phyloP scores from a whole-genome alignment of 495 filamentous ascomycete genomes.

The Aspergillus cavernicola region DNA sequence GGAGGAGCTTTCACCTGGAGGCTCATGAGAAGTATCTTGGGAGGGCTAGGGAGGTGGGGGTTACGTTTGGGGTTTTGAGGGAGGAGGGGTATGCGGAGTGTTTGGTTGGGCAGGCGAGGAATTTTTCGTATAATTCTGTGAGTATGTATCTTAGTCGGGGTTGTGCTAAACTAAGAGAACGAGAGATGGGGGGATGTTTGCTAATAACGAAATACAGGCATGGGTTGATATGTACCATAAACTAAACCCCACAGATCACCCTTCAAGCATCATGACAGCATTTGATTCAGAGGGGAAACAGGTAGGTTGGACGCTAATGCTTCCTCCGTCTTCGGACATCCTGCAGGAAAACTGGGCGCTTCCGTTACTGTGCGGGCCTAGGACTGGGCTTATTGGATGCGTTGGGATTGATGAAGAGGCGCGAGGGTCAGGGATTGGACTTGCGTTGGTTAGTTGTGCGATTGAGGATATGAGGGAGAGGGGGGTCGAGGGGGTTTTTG shows the following conservation, averaged over 20 bases:
- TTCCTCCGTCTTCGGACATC: conserved; percentile 26
- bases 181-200: neutral
- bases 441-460: conserved; percentile 45
- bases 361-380: conserved; percentile 39
- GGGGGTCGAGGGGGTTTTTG: conserved; percentile 46
- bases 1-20: conserved; percentile 28
- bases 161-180: too few relatives aligned
- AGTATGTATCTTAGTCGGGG: conserved; percentile 6
- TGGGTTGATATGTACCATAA: conserved; percentile 46
- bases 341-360: conserved; percentile 44
- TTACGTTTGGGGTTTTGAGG: conserved; percentile 40
- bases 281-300: conserved; percentile 39
- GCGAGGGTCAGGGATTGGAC: conserved; percentile 41
- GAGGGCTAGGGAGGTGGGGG: conserved; percentile 30
- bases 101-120: conserved; percentile 39
- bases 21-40: conserved; percentile 34
- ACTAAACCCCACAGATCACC: conserved; percentile 37
- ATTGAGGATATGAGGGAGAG: conserved; percentile 47
- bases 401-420: conserved; percentile 44
- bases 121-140: conserved; percentile 41
- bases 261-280: conserved; percentile 44
- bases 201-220: conserved; percentile 23
- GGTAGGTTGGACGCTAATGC: conserved; percentile 51
- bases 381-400: conserved; percentile 48
- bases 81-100: conserved; percentile 41